Base-by-base conservation (phyloP, 2,329 filamentous ascomycete genomes). In the Diaporthe ampelina region DNA sequence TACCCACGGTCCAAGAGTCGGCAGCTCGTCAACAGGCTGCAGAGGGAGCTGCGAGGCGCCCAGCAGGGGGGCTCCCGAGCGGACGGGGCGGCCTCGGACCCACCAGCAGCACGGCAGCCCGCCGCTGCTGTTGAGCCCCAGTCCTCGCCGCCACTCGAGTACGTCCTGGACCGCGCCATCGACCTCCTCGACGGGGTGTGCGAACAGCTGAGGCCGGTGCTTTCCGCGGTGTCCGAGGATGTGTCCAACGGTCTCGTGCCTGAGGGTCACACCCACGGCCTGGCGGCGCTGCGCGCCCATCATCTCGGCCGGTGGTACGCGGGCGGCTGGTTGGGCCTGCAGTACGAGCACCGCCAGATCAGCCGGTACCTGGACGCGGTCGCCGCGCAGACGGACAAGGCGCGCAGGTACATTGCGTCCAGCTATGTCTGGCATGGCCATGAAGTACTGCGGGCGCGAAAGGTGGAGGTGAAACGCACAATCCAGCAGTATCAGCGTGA, bases 121-220 rank as follows among this genome's bases (percentile, higher is more conserved):
- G 29, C 29, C 29, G 35, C 35, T 1, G 29, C 29, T 5, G 35
- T n/a, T 1, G 35, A 5, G n/a, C 15, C 5, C 0, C 4, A 15
- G 13, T 11, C 6, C n/a, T 11, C 57, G n/a, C n/a, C 21, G 35
- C 15, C 58, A 15, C 26, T n/a, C 8, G 10, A 48, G 0, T 2
- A n/a, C 40, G 26, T 65, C 59, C 10, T 65, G 6, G 19, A 17
- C 4, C 26, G 24, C 26, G 21, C 43, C n/a, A 1, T 50, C 19
- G 0, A 1, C 3, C 8, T 5, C n/a, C 29, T 65, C 4, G 10
- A 26, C 0, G 2, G 1, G 6, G 9, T 5, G 2, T 9, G 3
- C 61, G 3, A 1, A 13, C 1, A 3, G 19, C 32, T 50, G n/a
- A 11, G 24, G 26, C 9, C 3, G 0, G 7, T 21, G 2, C n/a